Base-by-base conservation (phyloP, 2,329 filamentous ascomycete genomes). In the Mycocentrospora acerina region DNA sequence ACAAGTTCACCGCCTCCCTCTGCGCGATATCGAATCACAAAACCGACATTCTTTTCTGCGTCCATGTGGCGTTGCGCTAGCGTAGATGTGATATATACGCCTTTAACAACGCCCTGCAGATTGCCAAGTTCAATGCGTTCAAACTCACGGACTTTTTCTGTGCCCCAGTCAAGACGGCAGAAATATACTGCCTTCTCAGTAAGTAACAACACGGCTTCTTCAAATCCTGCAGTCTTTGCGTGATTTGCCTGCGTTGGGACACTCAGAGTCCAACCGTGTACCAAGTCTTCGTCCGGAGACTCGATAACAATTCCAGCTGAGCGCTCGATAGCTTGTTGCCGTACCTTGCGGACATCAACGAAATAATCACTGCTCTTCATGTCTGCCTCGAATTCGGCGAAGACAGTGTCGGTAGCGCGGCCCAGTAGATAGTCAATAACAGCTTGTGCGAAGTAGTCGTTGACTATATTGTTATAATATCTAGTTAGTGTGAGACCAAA, bases 371-470 rank as follows among this genome's bases (percentile, higher is more conserved):
- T 86, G 29, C 84, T 90, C 80, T 90, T 94, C 81, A 98, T 90
- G 53, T 90, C 86, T 12, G 85, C 82, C 60, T 96, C 90, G 48
- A 98, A 98, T 53, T 98, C 93, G 40, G 91, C 87, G 61, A 97
- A 97, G 3, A 95, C 86, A 12, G 83, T 76, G 1, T 83, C 84
- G 0, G 85, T 89, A 9, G 94, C 88, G 52, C 93, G 93, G 14
- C 93, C 93, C 0, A 97, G 79, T 4, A 95, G 78, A 60, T 93
- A 97, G 64, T 98, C 93, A 50, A 98, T 95, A 34, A 88, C 88
- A 0, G 90, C 88, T 65, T 98, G 93, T 15, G 90, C 86, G 68
- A 97, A 97, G 67, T 95, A 96, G 69, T 98, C 93, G 53, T 95
- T 95, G 50, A 98, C 90, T 69, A 97, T 93, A 51, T 95, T 97